phyloP scores from a whole-genome alignment of 2,329 filamentous ascomycete species.

The Colletotrichum sp. region DNA sequence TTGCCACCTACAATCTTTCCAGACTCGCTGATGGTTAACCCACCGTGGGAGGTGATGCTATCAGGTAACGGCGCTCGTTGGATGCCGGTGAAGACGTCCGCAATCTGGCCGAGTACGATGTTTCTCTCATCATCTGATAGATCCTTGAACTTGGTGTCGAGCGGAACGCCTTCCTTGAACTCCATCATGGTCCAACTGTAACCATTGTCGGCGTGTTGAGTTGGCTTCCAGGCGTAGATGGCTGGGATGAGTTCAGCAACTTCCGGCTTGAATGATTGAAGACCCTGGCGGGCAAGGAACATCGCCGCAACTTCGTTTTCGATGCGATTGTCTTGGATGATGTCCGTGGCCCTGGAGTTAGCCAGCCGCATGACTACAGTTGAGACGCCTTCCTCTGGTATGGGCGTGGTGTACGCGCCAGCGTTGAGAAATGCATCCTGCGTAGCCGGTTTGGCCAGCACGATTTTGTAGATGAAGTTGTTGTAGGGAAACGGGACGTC shows the following conservation, averaged over 20 bases:
- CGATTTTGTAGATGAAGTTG: slow-evolving; percentile 25
- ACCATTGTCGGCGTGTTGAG: background rate
- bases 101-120: slow-evolving; percentile 25
- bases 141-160: slow-evolving; percentile 22
- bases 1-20: slow-evolving; percentile 22
- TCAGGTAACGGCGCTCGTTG: slow-evolving; percentile 22
- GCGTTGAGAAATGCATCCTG: too few species aligned
- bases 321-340: slow-evolving; percentile 19
- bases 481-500: slow-evolving; percentile 3
- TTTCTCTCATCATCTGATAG: slow-evolving; percentile 10
- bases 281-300: slow-evolving; percentile 22
- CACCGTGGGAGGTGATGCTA: slow-evolving; percentile 21
- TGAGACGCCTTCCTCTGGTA: background rate
- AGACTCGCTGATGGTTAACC: slow-evolving; percentile 20
- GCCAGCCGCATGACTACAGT: slow-evolving; percentile 17
- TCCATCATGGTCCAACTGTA: slow-evolving; percentile 30
- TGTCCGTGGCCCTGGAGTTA: slow-evolving; percentile 10
- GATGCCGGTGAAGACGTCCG: slow-evolving; percentile 21
- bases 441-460: background rate
- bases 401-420: background rate
- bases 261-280: background rate
- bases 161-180: slow-evolving; percentile 25
- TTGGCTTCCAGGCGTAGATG: slow-evolving; percentile 25
- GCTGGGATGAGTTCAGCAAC: slow-evolving; percentile 22
- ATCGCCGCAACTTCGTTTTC: slow-evolving; percentile 30